Evolutionary conservation across 768 basidiomycete species (phyloP).

Genomic region (Lanmaoa pseudosensibilis): DNA sequence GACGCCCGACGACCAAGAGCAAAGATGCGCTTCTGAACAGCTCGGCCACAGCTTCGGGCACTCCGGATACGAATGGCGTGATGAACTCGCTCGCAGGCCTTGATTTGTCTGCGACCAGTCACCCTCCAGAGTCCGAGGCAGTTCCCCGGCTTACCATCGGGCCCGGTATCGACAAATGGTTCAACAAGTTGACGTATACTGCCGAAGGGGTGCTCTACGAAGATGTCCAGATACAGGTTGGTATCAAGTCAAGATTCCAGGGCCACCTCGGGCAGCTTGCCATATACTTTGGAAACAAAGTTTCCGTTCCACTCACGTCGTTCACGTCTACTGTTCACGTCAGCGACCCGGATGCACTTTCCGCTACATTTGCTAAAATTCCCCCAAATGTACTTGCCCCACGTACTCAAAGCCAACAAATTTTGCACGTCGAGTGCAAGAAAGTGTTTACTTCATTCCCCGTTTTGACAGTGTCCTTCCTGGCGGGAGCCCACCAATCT

Average conservation of each 20-base stretch:
- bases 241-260: conserved; percentile 95
- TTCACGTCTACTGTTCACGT: conserved; percentile 84
- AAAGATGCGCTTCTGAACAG: conserved; percentile 36
- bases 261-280: conserved; percentile 92
- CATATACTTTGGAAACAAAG: conserved; percentile 95
- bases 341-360: conserved; percentile 71
- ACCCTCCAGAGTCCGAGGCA: conserved; percentile 16
- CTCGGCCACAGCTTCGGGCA: conserved; percentile 37
- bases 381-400: conserved; percentile 79
- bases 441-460: conserved; percentile 77
- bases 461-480: conserved; percentile 82
- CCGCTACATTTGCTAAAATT: conserved; percentile 86
- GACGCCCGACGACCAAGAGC: conserved; percentile 46
- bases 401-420: conserved; percentile 87
- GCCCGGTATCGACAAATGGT: conserved; percentile 86
- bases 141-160: conserved; percentile 59
- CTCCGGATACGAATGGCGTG: conserved; percentile 51
- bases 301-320: conserved; percentile 82
- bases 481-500: conserved; percentile 89
- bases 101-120: conserved; percentile 49
- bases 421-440: conserved; percentile 94
- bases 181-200: conserved; percentile 75
- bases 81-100: conserved; percentile 81
- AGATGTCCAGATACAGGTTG: conserved; percentile 93
- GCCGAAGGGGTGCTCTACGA: conserved; percentile 93